These are phyloP conservation scores for Wickerhamiella azymoides DNA, from an alignment of 805 yeast genomes.

Conservation along the genomic window DNA sequence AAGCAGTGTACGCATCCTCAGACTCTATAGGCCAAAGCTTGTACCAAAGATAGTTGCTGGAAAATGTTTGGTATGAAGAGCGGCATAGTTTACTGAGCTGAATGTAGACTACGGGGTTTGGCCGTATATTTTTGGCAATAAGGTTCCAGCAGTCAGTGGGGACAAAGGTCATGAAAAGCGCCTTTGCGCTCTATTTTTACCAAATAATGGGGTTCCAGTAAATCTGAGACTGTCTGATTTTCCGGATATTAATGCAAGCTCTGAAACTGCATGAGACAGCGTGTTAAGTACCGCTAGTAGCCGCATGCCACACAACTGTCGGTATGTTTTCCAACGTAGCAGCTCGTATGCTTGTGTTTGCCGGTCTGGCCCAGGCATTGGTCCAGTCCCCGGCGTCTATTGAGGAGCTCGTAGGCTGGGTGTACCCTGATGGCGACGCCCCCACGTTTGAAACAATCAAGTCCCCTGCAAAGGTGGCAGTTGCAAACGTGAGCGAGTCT, in stretches of 20 bases:
- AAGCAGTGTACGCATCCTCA: background rate
- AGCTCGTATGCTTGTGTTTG: background rate
- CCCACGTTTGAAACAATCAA: constrained; percentile 12
- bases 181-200: no score
- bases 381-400: constrained; percentile 3
- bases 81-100: background rate
- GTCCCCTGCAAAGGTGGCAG: constrained; percentile 9
- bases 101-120: background rate
- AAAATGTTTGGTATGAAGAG: background rate
- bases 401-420: constrained; percentile 12
- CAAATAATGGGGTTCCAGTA: background rate
- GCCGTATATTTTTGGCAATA: background rate
- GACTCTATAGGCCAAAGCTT: background rate
- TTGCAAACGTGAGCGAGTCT: constrained; percentile 19
- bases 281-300: no score
- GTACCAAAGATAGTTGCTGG: background rate
- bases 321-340: background rate
- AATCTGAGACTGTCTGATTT: background rate
- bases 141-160: background rate
- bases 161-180: background rate
- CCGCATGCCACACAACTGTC: background rate
- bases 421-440: constrained; percentile 10
- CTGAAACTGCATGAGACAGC: background rate
- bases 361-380: background rate
- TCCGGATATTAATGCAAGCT: background rate